These are phyloP conservation scores for Dothideomycetes sp. DNA, from an alignment of 2,329 filamentous ascomycete genomes.

Conservation along the genomic window DNA sequence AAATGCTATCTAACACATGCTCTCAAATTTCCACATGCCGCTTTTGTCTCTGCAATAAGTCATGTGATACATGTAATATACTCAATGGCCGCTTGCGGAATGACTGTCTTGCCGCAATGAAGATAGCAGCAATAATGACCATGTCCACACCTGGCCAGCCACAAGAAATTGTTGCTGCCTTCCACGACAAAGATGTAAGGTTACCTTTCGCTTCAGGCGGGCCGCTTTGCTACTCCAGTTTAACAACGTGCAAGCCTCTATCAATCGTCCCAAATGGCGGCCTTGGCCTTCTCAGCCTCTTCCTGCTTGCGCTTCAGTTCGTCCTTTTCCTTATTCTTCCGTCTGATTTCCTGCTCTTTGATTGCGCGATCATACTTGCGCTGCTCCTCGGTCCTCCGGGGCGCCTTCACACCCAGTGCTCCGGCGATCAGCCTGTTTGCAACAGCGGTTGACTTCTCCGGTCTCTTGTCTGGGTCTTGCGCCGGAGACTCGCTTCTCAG, in stretches of 20 bases:
- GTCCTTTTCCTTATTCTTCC: constrained; percentile 59
- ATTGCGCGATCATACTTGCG: constrained; percentile 72
- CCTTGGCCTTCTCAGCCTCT: constrained; percentile 62
- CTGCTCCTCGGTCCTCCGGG: constrained; percentile 79
- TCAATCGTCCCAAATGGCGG: constrained; percentile 71
- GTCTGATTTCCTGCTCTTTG: constrained; percentile 73
- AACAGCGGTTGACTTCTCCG: constrained; percentile 89
- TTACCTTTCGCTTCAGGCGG: too few relatives aligned
- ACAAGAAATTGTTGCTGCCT: too few relatives aligned
- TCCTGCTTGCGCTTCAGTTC: constrained; percentile 53
- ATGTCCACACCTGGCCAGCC: too few relatives aligned
- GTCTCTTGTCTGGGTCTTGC: constrained; percentile 32
- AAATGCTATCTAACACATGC: not conserved
- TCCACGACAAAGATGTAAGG: too few relatives aligned
- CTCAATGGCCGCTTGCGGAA: too few relatives aligned
- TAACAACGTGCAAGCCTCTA: too few relatives aligned
- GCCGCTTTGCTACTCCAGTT: too few relatives aligned
- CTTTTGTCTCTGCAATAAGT: too few relatives aligned
- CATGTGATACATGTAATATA: too few relatives aligned
- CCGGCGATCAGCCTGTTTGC: constrained; percentile 83
- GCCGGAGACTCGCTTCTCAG: not conserved
- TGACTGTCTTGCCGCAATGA: too few relatives aligned
- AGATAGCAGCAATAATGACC: too few relatives aligned
- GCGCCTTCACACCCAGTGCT: constrained; percentile 69
- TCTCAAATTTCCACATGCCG: not conserved